phyloP scores from a whole-genome alignment of 2,329 filamentous ascomycete genomes.

The Pseudofabraea citricarpa region DNA sequence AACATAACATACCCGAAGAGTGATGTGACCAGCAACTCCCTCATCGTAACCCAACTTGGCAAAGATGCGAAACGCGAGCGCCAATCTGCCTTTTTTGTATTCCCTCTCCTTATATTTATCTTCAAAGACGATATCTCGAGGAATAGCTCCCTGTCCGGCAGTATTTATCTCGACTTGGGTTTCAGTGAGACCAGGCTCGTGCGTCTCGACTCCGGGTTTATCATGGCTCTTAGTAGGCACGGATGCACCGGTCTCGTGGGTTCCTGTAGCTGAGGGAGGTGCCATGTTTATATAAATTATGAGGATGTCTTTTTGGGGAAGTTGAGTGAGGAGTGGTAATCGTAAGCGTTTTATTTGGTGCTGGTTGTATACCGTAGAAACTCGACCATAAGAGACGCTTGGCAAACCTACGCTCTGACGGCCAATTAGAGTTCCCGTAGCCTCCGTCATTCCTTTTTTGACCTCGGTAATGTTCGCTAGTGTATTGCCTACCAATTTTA shows the following conservation, averaged over 20 bases:
- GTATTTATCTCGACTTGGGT: not conserved
- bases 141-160: conserved; percentile 1
- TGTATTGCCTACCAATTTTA: too few species aligned
- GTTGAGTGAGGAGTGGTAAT: too few species aligned
- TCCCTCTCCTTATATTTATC: conserved; percentile 30
- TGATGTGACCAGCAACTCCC: conserved; percentile 42
- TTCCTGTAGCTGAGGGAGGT: not conserved
- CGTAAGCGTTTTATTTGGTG: too few species aligned
- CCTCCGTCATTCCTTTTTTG: too few species aligned
- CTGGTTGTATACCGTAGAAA: too few species aligned
- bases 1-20: conserved; percentile 23
- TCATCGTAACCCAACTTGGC: conserved; percentile 40
- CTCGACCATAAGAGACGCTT: too few species aligned
- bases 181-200: not conserved
- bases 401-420: too few species aligned
- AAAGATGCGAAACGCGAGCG: conserved; percentile 43
- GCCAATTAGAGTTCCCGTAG: too few species aligned
- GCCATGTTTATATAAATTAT: not conserved
- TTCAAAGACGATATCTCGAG: conserved; percentile 15
- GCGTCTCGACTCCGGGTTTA: conserved; percentile 1
- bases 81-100: conserved; percentile 38
- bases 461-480: too few species aligned
- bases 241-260: not conserved
- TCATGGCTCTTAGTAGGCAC: too few species aligned
- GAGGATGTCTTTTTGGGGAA: conserved; percentile 5